These are phyloP conservation scores for Trifolium dubium DNA, from an alignment of 306 rosid species.

Conservation along the genomic window DNA sequence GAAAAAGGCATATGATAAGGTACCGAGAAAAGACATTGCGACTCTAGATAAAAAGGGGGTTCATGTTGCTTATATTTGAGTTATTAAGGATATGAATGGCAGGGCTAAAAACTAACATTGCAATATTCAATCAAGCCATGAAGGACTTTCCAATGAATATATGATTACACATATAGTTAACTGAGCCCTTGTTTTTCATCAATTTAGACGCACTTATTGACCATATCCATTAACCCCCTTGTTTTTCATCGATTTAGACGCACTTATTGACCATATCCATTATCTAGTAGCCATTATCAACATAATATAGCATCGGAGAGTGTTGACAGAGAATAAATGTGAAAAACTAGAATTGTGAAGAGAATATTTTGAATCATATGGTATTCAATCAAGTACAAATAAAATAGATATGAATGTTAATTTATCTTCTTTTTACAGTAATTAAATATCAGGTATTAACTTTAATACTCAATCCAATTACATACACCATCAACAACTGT, in stretches of 20 bases:
- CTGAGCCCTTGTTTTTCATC: not conserved
- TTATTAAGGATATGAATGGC: not conserved
- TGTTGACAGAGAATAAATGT: not conserved
- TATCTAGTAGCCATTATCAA: not conserved
- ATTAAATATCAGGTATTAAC: constrained; percentile 26
- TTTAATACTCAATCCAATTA: constrained; percentile 19
- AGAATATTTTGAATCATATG: constrained; percentile 8
- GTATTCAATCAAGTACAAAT: not conserved
- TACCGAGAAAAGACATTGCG: not conserved
- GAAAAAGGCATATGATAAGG: not conserved
- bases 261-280: not conserved
- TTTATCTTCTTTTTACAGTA: not conserved
- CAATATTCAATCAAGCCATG: not conserved
- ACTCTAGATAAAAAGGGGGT: not conserved
- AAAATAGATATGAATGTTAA: not conserved
- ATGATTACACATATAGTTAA: constrained; percentile 6
- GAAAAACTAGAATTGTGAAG: constrained; percentile 5
- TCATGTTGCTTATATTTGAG: not conserved
- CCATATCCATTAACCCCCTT: not conserved
- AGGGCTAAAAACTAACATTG: constrained; percentile 11
- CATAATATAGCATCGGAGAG: not conserved
- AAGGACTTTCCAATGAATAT: not conserved
- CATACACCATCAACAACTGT: constrained; percentile 29
- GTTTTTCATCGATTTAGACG: not conserved
- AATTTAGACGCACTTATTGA: not conserved